Conservation (phyloP, 2,329 filamentous ascomycete species). For the Penicillium sp. region DNA sequence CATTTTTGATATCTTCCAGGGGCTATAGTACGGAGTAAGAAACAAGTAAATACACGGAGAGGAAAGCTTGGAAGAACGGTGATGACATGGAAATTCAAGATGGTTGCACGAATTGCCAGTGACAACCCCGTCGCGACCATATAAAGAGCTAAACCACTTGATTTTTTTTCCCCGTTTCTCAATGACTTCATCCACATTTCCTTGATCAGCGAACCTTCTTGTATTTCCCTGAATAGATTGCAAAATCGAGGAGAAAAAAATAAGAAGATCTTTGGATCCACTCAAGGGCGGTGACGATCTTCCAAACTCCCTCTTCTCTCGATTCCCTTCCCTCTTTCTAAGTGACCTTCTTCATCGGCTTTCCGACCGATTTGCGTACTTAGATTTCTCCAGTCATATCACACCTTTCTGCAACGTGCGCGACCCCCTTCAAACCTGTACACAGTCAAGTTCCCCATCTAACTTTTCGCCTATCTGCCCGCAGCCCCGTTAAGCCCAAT, state of each 20-base stretch:
- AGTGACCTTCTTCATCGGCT: constrained; percentile 11
- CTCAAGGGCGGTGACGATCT: constrained; percentile 20
- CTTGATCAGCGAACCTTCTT: not conserved
- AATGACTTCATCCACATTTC: not conserved
- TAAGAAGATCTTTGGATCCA: constrained; percentile 1
- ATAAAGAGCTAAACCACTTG: not conserved
- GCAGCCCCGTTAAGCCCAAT: not conserved
- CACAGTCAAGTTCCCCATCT: not conserved
- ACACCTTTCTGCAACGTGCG: constrained; percentile 30
- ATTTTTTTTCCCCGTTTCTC: not conserved
- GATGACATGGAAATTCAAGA: too few species aligned
- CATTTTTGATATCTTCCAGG: not conserved
- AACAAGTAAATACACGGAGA: too few species aligned
- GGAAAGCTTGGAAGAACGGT: too few species aligned
- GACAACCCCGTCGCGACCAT: not conserved
- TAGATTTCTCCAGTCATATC: constrained; percentile 32
- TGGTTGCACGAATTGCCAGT: too few species aligned
- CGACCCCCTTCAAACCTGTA: constrained; percentile 9
- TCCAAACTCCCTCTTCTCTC: not conserved
- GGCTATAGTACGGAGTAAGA: not conserved
- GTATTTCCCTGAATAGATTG: not conserved
- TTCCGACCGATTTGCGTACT: constrained; percentile 3
- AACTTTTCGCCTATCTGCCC: constrained; percentile 4
- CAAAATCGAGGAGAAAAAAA: not conserved
- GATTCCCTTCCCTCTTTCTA: not conserved